These are phyloP conservation scores for Backusella morwellensis DNA, from an alignment of 192 early-diverging fungal species.

Conservation along the genomic window DNA sequence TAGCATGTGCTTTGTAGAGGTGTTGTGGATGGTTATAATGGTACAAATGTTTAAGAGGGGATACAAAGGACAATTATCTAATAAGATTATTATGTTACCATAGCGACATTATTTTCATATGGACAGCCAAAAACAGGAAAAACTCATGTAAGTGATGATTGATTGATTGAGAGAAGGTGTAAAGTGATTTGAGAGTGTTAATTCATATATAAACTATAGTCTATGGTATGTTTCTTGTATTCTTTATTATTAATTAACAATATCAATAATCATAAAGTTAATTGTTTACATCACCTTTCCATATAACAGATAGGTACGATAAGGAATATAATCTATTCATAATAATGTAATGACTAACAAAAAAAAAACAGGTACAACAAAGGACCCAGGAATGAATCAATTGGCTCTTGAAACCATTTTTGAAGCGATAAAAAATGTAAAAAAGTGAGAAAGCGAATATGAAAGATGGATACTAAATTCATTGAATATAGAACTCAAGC, in stretches of 20 bases:
- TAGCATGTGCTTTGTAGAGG: background rate
- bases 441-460: no score
- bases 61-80: background rate
- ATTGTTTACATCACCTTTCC: background rate
- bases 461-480: background rate
- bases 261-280: background rate
- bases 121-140: slow-evolving; percentile 11
- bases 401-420: slow-evolving; percentile 9
- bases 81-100: background rate
- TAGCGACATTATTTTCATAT: slow-evolving; percentile 13
- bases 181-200: background rate
- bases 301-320: background rate
- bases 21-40: slow-evolving; percentile 8
- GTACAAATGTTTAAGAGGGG: background rate
- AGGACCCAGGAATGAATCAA: background rate
- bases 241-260: background rate
- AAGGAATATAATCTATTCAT: background rate
- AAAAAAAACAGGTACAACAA: background rate
- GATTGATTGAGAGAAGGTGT: background rate
- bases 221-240: background rate
- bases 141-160: slow-evolving; percentile 2
- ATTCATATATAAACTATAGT: background rate
- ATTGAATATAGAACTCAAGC: background rate
- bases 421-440: slow-evolving; percentile 1
- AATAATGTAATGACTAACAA: no score